Evolutionary conservation across 805 yeast species (phyloP).

Genomic region (Candida rishiriensis): DNA sequence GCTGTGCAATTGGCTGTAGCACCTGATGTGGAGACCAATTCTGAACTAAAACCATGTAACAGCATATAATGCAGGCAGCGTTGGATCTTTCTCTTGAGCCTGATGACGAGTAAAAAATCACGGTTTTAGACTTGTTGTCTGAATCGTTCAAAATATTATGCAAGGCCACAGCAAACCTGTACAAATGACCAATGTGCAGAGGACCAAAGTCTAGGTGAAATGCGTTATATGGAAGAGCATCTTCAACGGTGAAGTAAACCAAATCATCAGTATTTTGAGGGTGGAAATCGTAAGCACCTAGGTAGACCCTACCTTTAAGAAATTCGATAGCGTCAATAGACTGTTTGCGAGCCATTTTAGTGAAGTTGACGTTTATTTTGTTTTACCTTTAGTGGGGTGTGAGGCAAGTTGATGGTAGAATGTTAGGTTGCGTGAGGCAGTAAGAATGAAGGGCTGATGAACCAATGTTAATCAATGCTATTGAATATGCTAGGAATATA

Average conservation of each 20-base stretch:
- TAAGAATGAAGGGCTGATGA: no score
- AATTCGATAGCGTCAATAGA: constrained; percentile 33
- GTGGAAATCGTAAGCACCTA: constrained; percentile 79
- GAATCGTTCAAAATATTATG: constrained; percentile 89
- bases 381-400: no score
- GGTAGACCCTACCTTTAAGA: constrained; percentile 64
- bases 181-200: constrained; percentile 84
- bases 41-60: constrained; percentile 93
- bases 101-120: constrained; percentile 83
- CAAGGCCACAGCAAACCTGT: constrained; percentile 90
- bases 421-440: no score
- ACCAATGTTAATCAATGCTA: no score
- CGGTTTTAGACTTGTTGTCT: constrained; percentile 78
- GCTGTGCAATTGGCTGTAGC: constrained; percentile 87
- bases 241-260: constrained; percentile 89
- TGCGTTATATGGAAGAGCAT: constrained; percentile 86
- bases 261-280: constrained; percentile 74
- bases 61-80: constrained; percentile 89
- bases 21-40: constrained; percentile 99
- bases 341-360: constrained; percentile 24
- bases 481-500: no score
- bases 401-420: no score
- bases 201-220: constrained; percentile 98
- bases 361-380: neutral
- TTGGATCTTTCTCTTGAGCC: constrained; percentile 81